Evolutionary conservation across 768 basidiomycete genomes (phyloP).

Genomic region (Russula lepida): DNA sequence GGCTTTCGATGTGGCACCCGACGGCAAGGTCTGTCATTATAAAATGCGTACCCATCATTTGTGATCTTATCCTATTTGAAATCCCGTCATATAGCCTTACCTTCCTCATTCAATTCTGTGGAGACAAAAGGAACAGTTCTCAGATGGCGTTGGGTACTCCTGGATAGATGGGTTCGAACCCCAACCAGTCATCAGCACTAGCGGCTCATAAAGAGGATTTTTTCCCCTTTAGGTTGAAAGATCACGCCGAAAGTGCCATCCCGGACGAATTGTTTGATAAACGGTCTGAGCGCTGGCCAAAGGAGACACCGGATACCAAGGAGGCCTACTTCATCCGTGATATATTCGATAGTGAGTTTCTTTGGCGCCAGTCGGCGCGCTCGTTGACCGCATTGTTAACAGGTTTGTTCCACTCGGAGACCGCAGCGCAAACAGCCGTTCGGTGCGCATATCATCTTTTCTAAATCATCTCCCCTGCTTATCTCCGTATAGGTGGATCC

Average conservation of each 20-base stretch:
- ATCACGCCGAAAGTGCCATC: conserved; percentile 63
- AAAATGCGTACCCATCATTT: neutral
- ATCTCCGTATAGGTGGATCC: conserved; percentile 62
- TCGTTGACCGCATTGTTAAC: neutral
- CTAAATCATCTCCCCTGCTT: neutral
- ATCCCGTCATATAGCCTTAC: conserved; percentile 47
- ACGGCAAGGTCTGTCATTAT: conserved; percentile 48
- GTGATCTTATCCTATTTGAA: neutral
- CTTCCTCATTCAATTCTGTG: conserved; percentile 91
- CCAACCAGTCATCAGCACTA: neutral
- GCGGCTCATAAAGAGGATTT: neutral
- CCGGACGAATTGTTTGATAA: conserved; percentile 76
- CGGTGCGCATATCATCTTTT: conserved; percentile 42
- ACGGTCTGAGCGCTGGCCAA: conserved; percentile 64
- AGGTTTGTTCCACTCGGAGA: conserved; percentile 77
- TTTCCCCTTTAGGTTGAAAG: conserved; percentile 61
- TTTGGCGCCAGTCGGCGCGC: neutral
- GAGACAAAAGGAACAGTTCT: conserved; percentile 99
- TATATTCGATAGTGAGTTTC: conserved; percentile 68
- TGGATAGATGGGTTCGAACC: conserved; percentile 85
- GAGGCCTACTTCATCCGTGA: conserved; percentile 93
- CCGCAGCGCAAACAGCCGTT: conserved; percentile 88
- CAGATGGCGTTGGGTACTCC: conserved; percentile 96
- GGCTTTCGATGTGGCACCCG: conserved; percentile 83
- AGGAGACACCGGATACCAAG: conserved; percentile 87